Evolutionary conservation across 805 yeast species (phyloP).

Genomic region (Yamadazyma philogaea): DNA sequence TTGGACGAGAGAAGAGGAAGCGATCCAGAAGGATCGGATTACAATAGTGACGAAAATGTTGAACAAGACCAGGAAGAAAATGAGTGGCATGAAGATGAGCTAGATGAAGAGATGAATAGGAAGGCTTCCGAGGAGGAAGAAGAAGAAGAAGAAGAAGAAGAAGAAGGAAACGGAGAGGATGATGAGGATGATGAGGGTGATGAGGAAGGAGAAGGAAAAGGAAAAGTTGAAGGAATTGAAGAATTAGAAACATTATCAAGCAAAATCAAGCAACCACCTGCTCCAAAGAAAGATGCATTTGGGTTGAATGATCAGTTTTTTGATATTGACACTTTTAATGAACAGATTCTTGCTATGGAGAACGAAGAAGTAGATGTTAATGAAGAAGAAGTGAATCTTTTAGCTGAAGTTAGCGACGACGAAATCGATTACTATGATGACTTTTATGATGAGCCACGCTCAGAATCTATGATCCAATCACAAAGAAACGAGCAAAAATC

Average conservation of each 20-base stretch:
- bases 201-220: neutral
- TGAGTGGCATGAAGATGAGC: constrained; percentile 30
- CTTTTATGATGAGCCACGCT: constrained; percentile 51
- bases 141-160: constrained; percentile 13
- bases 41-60: constrained; percentile 14
- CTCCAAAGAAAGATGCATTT: constrained; percentile 44
- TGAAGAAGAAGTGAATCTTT: constrained; percentile 39
- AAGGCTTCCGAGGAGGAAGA: constrained; percentile 13
- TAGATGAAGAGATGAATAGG: constrained; percentile 2
- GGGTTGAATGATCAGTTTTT: constrained; percentile 84
- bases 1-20: constrained; percentile 46
- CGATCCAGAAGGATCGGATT: constrained; percentile 29
- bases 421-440: constrained; percentile 63
- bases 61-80: constrained; percentile 13
- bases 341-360: constrained; percentile 61
- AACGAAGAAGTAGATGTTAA: constrained; percentile 31
- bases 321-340: constrained; percentile 79
- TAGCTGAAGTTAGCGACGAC: constrained; percentile 43
- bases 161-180: neutral
- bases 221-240: neutral
- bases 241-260: no score
- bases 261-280: constrained; percentile 9
- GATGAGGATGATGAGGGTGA: neutral
- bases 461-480: constrained; percentile 16
- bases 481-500: constrained; percentile 20